These are phyloP conservation scores for Pseudoturritis turrita DNA, from an alignment of 345 rosid genomes.

Conservation along the genomic window DNA sequence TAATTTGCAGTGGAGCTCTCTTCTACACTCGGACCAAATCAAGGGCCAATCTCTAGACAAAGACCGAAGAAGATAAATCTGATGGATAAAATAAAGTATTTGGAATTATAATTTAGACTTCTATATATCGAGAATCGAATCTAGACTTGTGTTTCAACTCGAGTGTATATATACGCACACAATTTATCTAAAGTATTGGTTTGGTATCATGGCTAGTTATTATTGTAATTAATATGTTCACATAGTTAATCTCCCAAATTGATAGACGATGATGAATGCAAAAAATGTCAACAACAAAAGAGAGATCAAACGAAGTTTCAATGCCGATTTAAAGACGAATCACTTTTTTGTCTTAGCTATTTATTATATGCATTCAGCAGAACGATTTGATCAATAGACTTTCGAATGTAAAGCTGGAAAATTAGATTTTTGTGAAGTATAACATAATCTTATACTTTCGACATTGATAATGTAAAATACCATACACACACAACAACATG, in stretches of 20 bases:
- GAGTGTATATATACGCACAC: background rate
- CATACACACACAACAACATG: background rate
- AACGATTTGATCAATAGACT: background rate
- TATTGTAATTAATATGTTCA: background rate
- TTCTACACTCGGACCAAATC: slow-evolving; percentile 3
- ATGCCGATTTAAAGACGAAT: background rate
- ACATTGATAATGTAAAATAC: background rate
- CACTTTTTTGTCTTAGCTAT: background rate
- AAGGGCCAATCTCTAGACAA: background rate
- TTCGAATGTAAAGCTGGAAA: background rate
- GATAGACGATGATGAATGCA: background rate
- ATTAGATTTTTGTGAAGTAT: background rate
- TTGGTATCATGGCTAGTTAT: background rate
- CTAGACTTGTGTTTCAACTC: background rate
- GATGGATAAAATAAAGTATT: background rate
- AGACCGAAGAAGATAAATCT: background rate
- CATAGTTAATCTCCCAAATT: background rate
- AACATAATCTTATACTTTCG: background rate
- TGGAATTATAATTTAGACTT: background rate
- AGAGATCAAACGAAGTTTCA: background rate
- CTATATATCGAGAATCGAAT: background rate
- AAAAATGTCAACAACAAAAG: background rate
- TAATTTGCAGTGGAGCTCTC: background rate
- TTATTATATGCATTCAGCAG: background rate
- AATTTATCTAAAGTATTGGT: background rate